Evolutionary conservation across 306 rosid genomes (phyloP).

Genomic region (Prunus dulcis): DNA sequence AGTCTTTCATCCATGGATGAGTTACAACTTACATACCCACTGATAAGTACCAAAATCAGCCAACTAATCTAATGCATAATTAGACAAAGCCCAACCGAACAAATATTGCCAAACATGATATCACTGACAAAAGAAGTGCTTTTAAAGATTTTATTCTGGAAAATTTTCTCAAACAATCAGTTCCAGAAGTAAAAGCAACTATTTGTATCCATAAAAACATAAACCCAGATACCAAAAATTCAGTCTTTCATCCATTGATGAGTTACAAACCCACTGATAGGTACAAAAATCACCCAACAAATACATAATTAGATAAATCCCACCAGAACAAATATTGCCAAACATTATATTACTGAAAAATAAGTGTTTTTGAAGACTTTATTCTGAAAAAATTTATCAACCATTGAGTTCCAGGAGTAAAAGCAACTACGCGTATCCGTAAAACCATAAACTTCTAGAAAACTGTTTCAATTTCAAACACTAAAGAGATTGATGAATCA

Average conservation of each 20-base stretch:
- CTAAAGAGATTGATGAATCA: background rate
- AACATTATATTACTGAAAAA: background rate
- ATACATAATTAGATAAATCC: background rate
- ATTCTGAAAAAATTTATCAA: too few relatives aligned
- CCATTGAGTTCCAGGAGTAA: background rate
- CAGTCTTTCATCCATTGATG: background rate
- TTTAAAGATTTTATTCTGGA: background rate
- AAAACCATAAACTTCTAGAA: background rate
- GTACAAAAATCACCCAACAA: background rate
- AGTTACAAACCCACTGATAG: background rate
- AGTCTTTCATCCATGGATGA: background rate
- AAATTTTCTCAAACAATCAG: too few relatives aligned
- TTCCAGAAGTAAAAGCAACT: background rate
- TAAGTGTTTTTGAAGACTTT: background rate
- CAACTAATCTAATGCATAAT: background rate
- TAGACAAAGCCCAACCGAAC: background rate
- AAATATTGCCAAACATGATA: background rate
- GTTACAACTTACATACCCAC: background rate
- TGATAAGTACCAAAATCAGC: background rate
- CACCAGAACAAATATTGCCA: background rate
- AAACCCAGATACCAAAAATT: background rate
- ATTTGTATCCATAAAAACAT: background rate
- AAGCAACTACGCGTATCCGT: background rate
- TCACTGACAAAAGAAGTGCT: background rate
- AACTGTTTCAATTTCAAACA: background rate